Evolutionary conservation across 495 filamentous ascomycete species (phyloP).

Genomic region (Aspergillus affinis): DNA sequence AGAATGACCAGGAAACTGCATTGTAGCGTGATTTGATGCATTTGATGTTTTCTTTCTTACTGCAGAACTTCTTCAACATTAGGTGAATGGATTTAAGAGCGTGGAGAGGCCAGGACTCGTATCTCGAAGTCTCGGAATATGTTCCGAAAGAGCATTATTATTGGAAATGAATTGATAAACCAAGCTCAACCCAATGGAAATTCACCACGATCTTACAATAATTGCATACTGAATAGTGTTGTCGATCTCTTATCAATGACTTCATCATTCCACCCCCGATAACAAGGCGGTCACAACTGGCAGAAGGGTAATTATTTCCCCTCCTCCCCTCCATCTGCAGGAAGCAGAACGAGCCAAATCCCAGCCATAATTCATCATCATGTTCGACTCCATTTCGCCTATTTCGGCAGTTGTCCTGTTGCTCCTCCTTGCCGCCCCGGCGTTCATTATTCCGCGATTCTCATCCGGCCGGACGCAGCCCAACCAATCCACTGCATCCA

Average conservation of each 20-base stretch:
- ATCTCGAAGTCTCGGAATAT: too few species aligned
- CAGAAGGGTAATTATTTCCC: background rate
- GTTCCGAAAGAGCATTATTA: too few species aligned
- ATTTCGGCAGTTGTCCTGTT: background rate
- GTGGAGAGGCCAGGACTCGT: too few species aligned
- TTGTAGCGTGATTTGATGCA: background rate
- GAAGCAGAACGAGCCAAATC: too few species aligned
- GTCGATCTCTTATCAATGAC: background rate
- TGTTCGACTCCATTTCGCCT: conserved; percentile 4
- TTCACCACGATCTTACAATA: too few species aligned
- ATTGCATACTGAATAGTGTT: too few species aligned
- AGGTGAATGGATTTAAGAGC: too few species aligned
- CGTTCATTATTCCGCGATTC: conserved; percentile 2
- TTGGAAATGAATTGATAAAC: too few species aligned
- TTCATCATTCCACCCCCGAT: background rate
- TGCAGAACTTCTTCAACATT: too few species aligned
- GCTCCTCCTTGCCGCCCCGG: background rate
- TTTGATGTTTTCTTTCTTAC: background rate
- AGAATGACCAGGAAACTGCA: background rate
- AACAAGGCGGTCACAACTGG: background rate
- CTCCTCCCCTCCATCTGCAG: too few species aligned
- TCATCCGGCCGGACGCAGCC: background rate
- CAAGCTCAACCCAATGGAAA: too few species aligned
- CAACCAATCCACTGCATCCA: conserved; percentile 2
- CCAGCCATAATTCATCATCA: background rate